Conservation (phyloP, 768 basidiomycete genomes). For the Ephemerocybe angulata region DNA sequence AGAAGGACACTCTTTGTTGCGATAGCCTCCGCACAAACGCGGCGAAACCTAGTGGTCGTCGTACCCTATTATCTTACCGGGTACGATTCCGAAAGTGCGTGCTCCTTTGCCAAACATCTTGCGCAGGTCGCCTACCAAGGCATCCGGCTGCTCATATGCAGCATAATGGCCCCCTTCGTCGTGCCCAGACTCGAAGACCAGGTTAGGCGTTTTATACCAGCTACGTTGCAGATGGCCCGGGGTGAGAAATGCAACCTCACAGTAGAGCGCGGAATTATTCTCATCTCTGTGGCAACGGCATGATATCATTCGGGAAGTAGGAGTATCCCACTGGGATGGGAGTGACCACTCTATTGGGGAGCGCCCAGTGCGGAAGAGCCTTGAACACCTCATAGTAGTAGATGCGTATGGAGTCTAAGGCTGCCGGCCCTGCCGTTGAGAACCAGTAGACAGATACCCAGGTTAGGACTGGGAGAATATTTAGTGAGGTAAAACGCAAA, state of each 20-base stretch:
- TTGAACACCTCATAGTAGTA: no score
- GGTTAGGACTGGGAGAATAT: conserved; percentile 41
- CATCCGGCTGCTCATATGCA: conserved; percentile 44
- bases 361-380: no score
- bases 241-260: no score
- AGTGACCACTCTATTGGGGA: conserved; percentile 13
- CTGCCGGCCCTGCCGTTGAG: conserved; percentile 55
- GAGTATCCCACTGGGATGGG: conserved; percentile 44
- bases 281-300: conserved; percentile 21
- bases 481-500: no score
- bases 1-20: no score
- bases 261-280: no score
- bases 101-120: conserved; percentile 55
- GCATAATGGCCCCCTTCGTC: conserved; percentile 55
- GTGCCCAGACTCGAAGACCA: conserved; percentile 46
- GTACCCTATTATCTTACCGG: no score
- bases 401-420: conserved; percentile 51
- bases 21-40: no score
- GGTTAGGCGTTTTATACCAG: conserved; percentile 36
- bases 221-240: no score
- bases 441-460: conserved; percentile 65
- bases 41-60: no score
- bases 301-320: conserved; percentile 44
- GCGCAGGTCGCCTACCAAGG: conserved; percentile 45
- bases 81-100: conserved; percentile 44